phyloP scores from a whole-genome alignment of 768 basidiomycete genomes.

The Chalciporus pseudorubinellus region DNA sequence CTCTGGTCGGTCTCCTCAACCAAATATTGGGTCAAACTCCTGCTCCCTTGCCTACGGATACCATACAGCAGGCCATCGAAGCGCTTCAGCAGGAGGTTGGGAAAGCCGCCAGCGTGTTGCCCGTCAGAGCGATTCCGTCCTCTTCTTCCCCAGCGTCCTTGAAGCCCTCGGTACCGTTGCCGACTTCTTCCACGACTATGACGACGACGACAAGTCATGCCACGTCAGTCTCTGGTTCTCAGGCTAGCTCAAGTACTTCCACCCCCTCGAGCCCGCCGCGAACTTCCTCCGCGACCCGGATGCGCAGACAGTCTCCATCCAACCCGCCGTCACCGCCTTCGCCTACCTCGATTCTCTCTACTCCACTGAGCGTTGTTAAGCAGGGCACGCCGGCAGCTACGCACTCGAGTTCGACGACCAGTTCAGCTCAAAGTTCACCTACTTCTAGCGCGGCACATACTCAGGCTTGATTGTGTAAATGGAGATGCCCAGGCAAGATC shows the following conservation, averaged over 20 bases:
- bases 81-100: background rate
- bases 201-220: conserved; percentile 1
- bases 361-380: background rate
- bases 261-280: background rate
- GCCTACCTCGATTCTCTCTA: background rate
- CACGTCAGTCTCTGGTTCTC: background rate
- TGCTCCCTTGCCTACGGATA: too few species aligned
- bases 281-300: background rate
- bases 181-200: background rate
- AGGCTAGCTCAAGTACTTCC: too few species aligned
- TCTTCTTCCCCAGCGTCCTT: background rate
- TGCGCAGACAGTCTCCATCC: conserved; percentile 13
- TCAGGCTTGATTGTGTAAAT: conserved; percentile 2
- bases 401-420: background rate
- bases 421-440: background rate
- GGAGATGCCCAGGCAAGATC: background rate
- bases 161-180: background rate
- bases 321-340: background rate
- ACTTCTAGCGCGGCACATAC: background rate
- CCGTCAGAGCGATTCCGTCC: conserved; percentile 7
- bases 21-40: too few species aligned
- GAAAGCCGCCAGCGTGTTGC: background rate
- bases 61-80: too few species aligned
- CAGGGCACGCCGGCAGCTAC: background rate
- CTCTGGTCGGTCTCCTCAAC: too few species aligned